A percentile compares a stretch with the other conserved stretches of the same genome.
phyloP scores from a whole-genome alignment of 495 filamentous ascomycete species.

The Schizothecium vesticola region DNA sequence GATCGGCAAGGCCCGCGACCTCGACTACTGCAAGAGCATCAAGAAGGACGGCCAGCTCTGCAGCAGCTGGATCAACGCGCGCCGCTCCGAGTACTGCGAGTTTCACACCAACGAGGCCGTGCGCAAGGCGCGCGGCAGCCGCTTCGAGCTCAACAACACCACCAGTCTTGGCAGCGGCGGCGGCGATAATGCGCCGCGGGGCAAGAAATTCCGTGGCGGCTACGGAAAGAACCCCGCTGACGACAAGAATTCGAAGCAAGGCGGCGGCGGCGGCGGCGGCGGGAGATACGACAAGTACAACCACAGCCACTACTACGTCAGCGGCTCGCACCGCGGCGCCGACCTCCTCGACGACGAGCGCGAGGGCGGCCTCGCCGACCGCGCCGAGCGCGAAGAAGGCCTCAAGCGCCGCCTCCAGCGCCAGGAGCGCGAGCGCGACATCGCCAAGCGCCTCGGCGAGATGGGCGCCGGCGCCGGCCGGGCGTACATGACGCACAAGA shows the following conservation, averaged over 20 bases:
- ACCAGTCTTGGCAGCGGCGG: conserved; percentile 43
- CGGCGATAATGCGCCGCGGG: background rate
- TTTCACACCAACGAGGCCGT: conserved; percentile 82
- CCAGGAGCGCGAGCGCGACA: conserved; percentile 74
- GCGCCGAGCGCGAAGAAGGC: conserved; percentile 56
- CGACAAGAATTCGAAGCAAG: conserved; percentile 21
- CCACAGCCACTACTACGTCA: conserved; percentile 56
- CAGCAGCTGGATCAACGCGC: conserved; percentile 75
- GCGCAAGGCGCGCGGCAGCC: conserved; percentile 58
- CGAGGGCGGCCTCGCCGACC: conserved; percentile 47
- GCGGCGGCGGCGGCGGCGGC: conserved; percentile 14
- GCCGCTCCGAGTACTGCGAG: conserved; percentile 86
- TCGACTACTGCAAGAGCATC: conserved; percentile 80
- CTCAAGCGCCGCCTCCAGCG: conserved; percentile 63
- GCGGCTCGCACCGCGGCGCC: conserved; percentile 47
- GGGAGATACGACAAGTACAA: conserved; percentile 52
- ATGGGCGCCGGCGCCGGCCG: conserved; percentile 63
- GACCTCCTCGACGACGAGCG: conserved; percentile 64
- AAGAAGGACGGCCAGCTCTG: conserved; percentile 81
- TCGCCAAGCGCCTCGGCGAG: conserved; percentile 61
- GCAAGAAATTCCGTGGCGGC: background rate
- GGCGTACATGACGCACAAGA: conserved; percentile 61
- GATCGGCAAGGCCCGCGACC: conserved; percentile 75
- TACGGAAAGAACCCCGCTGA: background rate
- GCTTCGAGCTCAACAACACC: conserved; percentile 74